Percentiles rank a stretch among this genome's conserved stretches.
Conservation (phyloP, 140 eudicot genomes). For the Ambrosia hybrid region DNA sequence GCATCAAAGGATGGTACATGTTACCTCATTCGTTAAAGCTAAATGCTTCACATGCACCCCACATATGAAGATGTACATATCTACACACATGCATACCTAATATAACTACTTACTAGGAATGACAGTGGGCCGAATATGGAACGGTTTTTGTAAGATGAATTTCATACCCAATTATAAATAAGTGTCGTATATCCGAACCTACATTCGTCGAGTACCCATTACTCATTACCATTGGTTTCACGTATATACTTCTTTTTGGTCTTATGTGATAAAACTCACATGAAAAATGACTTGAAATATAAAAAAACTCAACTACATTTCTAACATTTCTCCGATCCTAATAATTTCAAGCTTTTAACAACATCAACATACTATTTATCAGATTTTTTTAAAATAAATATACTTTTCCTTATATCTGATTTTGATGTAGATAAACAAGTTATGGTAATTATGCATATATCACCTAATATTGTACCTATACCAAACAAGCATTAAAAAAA, state of each 20-base stretch:
- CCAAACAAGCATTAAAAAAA: no score
- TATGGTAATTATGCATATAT: neutral
- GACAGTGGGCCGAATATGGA: no score
- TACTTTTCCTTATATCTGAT: neutral
- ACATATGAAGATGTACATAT: neutral
- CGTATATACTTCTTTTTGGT: neutral
- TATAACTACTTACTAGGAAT: no score
- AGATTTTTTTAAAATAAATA: no score
- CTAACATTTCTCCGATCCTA: neutral
- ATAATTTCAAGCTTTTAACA: neutral
- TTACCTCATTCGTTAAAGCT: slow-evolving; percentile 7
- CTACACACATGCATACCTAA: neutral
- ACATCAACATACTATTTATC: neutral
- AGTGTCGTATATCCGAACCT: neutral
- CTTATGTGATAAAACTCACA: neutral
- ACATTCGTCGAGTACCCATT: neutral
- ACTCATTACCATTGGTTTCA: neutral
- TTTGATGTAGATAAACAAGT: no score
- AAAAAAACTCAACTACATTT: neutral
- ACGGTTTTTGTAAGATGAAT: no score
- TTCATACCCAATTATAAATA: no score
- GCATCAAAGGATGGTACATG: neutral
- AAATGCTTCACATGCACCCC: neutral
- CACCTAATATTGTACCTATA: neutral
- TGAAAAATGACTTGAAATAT: no score